These are phyloP conservation scores for Coprinopsis strossmayeri DNA, from an alignment of 768 basidiomycete genomes.

Conservation along the genomic window DNA sequence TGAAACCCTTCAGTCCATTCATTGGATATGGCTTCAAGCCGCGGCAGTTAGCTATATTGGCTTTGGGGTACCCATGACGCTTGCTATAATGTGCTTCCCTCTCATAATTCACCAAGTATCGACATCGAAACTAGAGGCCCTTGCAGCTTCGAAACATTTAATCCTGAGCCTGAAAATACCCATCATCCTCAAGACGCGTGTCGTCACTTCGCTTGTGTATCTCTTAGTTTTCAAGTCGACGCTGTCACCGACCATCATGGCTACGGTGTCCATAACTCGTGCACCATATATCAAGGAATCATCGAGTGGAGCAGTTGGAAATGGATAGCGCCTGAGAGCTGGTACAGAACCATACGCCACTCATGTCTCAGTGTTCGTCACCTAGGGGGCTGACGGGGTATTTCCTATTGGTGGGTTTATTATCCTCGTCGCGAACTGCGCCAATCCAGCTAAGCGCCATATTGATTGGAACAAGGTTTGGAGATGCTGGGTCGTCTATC, in stretches of 20 bases:
- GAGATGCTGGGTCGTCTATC: constrained; percentile 10
- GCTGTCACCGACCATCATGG: constrained; percentile 1
- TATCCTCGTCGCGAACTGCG: too few species aligned
- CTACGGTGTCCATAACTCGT: neutral
- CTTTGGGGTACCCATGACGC: constrained; percentile 3
- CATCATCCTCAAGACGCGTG: neutral
- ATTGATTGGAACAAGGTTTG: too few species aligned
- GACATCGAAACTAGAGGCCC: neutral
- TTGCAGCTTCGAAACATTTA: neutral
- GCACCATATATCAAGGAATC: neutral
- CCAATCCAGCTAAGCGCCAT: too few species aligned
- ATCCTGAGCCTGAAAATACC: neutral
- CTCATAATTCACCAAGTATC: constrained; percentile 3
- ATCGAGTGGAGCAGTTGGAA: constrained; percentile 3
- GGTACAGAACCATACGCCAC: neutral
- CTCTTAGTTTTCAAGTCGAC: constrained; percentile 5
- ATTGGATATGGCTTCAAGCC: constrained; percentile 4
- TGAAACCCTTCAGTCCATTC: neutral
- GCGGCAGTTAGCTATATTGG: neutral
- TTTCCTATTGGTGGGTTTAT: neutral
- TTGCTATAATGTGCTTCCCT: constrained; percentile 1
- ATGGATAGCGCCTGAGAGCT: constrained; percentile 1
- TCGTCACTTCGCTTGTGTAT: neutral
- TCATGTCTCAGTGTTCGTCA: constrained; percentile 4
- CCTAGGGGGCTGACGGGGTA: constrained; percentile 2